Evolutionary conservation across 805 yeast species (phyloP), one percentile per base, ranked within the genome.

Genomic region (Saitoella complicata): DNA sequence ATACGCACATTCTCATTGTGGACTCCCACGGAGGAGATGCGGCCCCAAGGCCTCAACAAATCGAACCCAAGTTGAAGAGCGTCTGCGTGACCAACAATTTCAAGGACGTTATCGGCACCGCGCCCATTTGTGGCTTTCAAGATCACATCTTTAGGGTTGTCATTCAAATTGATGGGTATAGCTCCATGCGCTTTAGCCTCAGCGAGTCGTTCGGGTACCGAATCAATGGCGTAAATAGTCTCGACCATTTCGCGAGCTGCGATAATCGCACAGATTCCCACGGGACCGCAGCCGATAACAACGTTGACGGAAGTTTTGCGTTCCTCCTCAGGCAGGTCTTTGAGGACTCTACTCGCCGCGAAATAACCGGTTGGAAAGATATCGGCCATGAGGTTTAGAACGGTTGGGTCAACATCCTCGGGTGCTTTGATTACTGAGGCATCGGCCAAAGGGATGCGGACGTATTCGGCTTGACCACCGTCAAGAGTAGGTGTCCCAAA

Each of bases 381-480:
- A 55, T 76, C 80, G 9, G 78, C 75, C 78, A 75, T 71, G 49
- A 76, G 55, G 5, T 75, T 68, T 32, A 73, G 68, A 7, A 70
- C 65, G 4, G 67, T 56, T 46, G 70, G 73, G 46, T 69, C 68
- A 29, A 59, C 56, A 2, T 53, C 53, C 1, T 37, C 32, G 4
- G 77, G 76, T 43, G 67, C 64, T 37, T 61, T 67, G 43, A 65
- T 62, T 52, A 76, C 57, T 1, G 76, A 70, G 8, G 68, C 60
- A 39, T 67, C 71, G 3, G 80, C 80, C 47, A 59, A 64, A 6
- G 81, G 80, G n/a, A 75, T 69, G 30, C 74, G 55, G 10, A 73
- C 74, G 51, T 68, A 75, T 54, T 76, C 78, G 1, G 80, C 79
- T 52, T 76, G 80, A 1, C 74, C 79, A 1, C 80, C 81, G 47